These are phyloP conservation scores for Haplographium delicatum DNA, from an alignment of 495 filamentous ascomycete species.

Conservation along the genomic window DNA sequence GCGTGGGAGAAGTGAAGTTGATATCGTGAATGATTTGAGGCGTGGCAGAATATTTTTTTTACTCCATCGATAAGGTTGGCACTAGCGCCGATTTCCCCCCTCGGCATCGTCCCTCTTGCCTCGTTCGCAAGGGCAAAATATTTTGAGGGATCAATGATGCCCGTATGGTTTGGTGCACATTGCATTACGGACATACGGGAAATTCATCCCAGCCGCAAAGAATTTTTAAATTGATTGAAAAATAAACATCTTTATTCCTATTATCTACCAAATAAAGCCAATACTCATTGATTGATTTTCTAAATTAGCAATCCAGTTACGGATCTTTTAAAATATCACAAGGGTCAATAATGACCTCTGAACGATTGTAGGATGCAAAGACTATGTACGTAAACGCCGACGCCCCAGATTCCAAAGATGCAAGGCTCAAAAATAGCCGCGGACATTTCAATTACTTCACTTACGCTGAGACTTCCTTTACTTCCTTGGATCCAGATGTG, in stretches of 20 bases:
- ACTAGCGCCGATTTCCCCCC: too few species aligned
- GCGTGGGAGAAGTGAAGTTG: background rate
- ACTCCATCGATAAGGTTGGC: background rate
- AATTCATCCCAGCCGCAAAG: too few species aligned
- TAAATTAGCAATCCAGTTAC: too few species aligned
- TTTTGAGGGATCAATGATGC: too few species aligned
- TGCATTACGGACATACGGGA: too few species aligned
- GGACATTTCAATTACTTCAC: background rate
- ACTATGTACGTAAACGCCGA: background rate
- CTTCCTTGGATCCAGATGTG: conserved; percentile 18
- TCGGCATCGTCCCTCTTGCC: too few species aligned
- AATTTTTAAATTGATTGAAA: too few species aligned
- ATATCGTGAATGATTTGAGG: background rate
- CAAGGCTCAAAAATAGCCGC: background rate
- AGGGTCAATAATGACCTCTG: background rate
- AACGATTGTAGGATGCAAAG: conserved; percentile 1
- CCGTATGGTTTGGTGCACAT: too few species aligned
- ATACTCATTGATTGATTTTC: too few species aligned
- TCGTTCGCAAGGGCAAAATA: too few species aligned
- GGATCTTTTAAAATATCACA: background rate
- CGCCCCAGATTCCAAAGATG: background rate
- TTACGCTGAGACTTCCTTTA: conserved; percentile 8
- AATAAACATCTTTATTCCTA: too few species aligned
- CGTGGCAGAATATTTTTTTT: background rate
- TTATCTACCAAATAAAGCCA: too few species aligned